These are phyloP conservation scores for Sicyos edulis DNA, from an alignment of 306 rosid species.

Conservation along the genomic window DNA sequence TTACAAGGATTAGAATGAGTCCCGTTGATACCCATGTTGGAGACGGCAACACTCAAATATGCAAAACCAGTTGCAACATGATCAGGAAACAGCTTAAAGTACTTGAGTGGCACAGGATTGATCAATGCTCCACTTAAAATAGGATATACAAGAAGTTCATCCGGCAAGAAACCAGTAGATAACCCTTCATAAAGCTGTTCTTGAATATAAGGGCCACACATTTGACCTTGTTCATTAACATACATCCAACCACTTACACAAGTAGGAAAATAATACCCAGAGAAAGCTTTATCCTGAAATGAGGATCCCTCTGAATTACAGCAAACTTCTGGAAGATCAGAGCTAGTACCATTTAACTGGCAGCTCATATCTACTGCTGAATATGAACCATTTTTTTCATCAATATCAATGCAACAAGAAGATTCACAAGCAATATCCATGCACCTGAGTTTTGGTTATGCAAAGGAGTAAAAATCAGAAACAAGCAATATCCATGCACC, in stretches of 20 bases:
- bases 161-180: slow-evolving; percentile 81
- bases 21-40: slow-evolving; percentile 30
- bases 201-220: slow-evolving; percentile 95
- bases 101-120: slow-evolving; percentile 81
- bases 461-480: no score
- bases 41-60: slow-evolving; percentile 39
- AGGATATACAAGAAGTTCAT: slow-evolving; percentile 87
- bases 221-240: slow-evolving; percentile 73
- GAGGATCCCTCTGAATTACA: slow-evolving; percentile 36
- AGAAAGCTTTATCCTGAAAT: slow-evolving; percentile 37
- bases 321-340: slow-evolving; percentile 32
- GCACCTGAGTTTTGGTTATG: slow-evolving; percentile 23
- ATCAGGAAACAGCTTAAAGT: slow-evolving; percentile 82
- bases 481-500: slow-evolving; percentile 32
- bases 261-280: slow-evolving; percentile 41
- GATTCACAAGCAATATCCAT: slow-evolving; percentile 29
- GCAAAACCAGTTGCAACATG: slow-evolving; percentile 84
- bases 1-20: slow-evolving; percentile 31
- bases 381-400: slow-evolving; percentile 35
- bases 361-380: slow-evolving; percentile 56
- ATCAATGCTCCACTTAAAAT: slow-evolving; percentile 51
- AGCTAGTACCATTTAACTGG: slow-evolving; percentile 43
- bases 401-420: slow-evolving; percentile 32
- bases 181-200: slow-evolving; percentile 80
- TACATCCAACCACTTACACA: slow-evolving; percentile 93